phyloP scores from a whole-genome alignment of 352 stramenopile species.

The Thraustochytrium sp. region DNA sequence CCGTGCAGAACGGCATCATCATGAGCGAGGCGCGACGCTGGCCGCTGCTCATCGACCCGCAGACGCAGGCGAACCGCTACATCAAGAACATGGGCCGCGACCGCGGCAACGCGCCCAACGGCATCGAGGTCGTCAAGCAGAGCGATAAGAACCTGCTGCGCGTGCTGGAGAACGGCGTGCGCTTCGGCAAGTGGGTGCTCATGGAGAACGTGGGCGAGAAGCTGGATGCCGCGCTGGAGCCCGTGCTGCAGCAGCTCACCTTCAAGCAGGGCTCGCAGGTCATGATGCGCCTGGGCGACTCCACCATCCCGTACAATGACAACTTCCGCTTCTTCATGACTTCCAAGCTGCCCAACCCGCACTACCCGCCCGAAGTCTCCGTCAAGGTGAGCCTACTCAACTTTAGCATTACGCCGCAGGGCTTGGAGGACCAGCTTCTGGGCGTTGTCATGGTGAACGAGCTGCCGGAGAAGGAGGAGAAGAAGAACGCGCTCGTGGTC shows the following conservation, averaged over 20 bases:
- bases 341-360: slow-evolving; percentile 87
- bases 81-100: slow-evolving; percentile 82
- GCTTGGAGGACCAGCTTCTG: slow-evolving; percentile 91
- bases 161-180: slow-evolving; percentile 89
- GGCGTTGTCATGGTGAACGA: slow-evolving; percentile 88
- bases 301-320: slow-evolving; percentile 85
- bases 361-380: slow-evolving; percentile 87
- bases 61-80: slow-evolving; percentile 90
- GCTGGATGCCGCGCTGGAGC: slow-evolving; percentile 84
- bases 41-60: slow-evolving; percentile 91
- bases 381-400: slow-evolving; percentile 96
- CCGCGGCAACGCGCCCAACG: slow-evolving; percentile 55
- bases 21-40: slow-evolving; percentile 80
- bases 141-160: slow-evolving; percentile 84
- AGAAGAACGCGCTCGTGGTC: slow-evolving; percentile 84
- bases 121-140: slow-evolving; percentile 86
- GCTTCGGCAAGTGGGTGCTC: slow-evolving; percentile 84
- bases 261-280: slow-evolving; percentile 78
- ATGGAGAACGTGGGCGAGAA: slow-evolving; percentile 89
- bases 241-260: slow-evolving; percentile 84
- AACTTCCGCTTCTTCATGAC: slow-evolving; percentile 91
- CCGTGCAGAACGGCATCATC: slow-evolving; percentile 91
- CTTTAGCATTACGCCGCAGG: slow-evolving; percentile 91
- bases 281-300: slow-evolving; percentile 85
- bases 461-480: slow-evolving; percentile 80